Evolutionary conservation across 2,329 filamentous ascomycete species (phyloP), one percentile per base, ranked within the genome.

Genomic region (Fusarium piperis): DNA sequence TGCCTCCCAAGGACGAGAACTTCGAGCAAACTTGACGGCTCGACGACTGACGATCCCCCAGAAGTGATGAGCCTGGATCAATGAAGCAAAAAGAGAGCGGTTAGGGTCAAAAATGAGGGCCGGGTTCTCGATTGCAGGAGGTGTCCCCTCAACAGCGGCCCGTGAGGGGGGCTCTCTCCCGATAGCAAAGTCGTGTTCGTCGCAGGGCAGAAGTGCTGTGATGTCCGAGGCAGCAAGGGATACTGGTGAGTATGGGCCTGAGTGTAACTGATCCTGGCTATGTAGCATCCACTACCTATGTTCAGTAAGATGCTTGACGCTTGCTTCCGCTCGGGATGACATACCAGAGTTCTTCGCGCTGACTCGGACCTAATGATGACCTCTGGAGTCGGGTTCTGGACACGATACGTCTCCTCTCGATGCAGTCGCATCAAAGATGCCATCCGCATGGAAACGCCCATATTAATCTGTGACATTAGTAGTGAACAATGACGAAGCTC

Each of bases 251-350:
- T 81, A 79, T 4, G 86, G 85, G 0, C 86, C 85, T 1, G 86
- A 88, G 67, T 88, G 86, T 26, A 89, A 80, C 69, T 87, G 88
- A 67, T 89, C 87, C 72, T 89, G 87, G 70, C 84, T 88, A 73
- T 89, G 85, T 35, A 89, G 74, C 86, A 89, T 89, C 87, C 87
- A 89, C 86, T 88, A 32, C 20, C 26, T 59, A 16, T 52, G 28
- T 39, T 70, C 41, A 70, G 56, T 57, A 53, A 64, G 16, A 30
- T n/a, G 16, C 15, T 32, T 57, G n/a, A n/a, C 16, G 3, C 30
- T 20, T 38, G 9, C 28, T 57, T 55, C 18, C n/a, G 11, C 23
- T 30, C 9, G 13, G 15, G 13, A 35, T 56, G 26, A 79, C 84
- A 74, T 79, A 88, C 86, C 77, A 89, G 75, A 28, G 87, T 89